Evolutionary conservation across 257 asterid species (phyloP).

Genomic region (Capsicum rhomboideum): DNA sequence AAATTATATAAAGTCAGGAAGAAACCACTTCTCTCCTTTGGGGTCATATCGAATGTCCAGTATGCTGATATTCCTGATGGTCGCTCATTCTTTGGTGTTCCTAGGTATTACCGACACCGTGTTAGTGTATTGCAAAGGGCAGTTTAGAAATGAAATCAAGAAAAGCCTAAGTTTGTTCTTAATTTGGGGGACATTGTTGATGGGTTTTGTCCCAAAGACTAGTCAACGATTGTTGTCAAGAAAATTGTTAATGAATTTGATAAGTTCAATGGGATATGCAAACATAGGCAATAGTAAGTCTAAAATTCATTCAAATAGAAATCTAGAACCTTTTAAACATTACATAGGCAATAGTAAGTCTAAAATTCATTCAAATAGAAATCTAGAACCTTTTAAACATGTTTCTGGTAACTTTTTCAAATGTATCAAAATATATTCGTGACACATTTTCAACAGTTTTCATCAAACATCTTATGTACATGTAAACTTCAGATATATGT

Average conservation of each 20-base stretch:
- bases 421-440: too few species aligned
- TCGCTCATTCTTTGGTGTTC: conserved; percentile 80
- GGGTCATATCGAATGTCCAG: conserved; percentile 90
- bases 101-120: conserved; percentile 88
- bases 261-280: conserved; percentile 50
- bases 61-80: conserved; percentile 97
- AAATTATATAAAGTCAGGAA: conserved; percentile 1
- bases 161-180: conserved; percentile 46
- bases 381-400: too few species aligned
- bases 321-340: too few species aligned
- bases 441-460: too few species aligned
- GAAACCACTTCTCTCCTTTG: conserved; percentile 79
- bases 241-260: conserved; percentile 43
- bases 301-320: too few species aligned
- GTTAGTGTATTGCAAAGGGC: conserved; percentile 70
- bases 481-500: too few species aligned
- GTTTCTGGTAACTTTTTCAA: too few species aligned
- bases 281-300: too few species aligned
- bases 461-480: too few species aligned
- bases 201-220: conserved; percentile 80
- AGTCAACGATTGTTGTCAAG: conserved; percentile 45
- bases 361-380: too few species aligned
- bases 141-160: conserved; percentile 42
- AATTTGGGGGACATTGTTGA: conserved; percentile 86
- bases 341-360: too few species aligned